Evolutionary conservation across 1,139 yeast genomes (phyloP).

Genomic region (Meyerozyma guilliermondii): DNA sequence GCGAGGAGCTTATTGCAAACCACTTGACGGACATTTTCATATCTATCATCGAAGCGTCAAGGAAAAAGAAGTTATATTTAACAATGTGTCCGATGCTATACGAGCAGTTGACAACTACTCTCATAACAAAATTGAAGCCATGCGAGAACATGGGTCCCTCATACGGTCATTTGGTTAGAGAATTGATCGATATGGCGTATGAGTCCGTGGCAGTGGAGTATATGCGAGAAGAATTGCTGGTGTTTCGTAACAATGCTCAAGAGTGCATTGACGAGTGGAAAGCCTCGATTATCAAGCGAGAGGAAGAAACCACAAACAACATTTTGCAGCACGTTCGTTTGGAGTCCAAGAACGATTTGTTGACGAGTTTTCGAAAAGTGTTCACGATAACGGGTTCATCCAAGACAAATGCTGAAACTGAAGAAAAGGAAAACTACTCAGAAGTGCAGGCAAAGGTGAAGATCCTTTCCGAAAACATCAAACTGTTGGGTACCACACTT

Average conservation of each 20-base stretch:
- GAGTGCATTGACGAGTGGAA: constrained; percentile 32
- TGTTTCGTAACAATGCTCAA: constrained; percentile 23
- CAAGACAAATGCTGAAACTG: constrained; percentile 10
- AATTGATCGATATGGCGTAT: constrained; percentile 45
- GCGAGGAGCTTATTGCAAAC: constrained; percentile 42
- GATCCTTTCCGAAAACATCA: constrained; percentile 40
- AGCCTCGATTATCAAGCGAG: constrained; percentile 27
- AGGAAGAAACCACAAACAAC: constrained; percentile 35
- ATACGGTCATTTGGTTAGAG: constrained; percentile 27
- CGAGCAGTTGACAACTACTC: constrained; percentile 19
- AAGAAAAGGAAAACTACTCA: constrained; percentile 24
- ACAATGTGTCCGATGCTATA: constrained; percentile 30
- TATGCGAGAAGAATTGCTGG: constrained; percentile 37
- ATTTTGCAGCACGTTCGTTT: constrained; percentile 36
- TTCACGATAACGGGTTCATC: constrained; percentile 35
- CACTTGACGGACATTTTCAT: constrained; percentile 34
- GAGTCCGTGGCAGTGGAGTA: constrained; percentile 48
- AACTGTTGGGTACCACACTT: constrained; percentile 34
- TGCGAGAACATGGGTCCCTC: constrained; percentile 32
- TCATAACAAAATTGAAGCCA: constrained; percentile 21
- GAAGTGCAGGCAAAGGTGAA: constrained; percentile 42
- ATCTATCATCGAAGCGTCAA: constrained; percentile 26
- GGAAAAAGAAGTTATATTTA: constrained; percentile 22
- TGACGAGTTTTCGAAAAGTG: constrained; percentile 61
- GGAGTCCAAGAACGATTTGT: constrained; percentile 41